Base-by-base conservation (phyloP, 1,284 basidiomycete genomes). In the Heterobasidion annosum region DNA sequence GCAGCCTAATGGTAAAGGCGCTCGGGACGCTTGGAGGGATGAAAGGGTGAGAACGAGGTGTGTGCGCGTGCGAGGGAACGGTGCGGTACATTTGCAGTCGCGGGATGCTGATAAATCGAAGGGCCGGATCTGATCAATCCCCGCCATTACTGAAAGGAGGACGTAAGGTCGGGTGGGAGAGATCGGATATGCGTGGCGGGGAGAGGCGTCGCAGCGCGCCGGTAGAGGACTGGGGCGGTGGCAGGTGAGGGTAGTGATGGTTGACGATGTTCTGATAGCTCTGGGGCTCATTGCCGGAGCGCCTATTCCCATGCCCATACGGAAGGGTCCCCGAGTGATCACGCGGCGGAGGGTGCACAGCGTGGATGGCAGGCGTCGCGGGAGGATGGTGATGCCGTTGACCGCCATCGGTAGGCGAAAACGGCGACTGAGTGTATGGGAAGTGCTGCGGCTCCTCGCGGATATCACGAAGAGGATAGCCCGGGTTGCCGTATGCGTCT, bases 261-360 rank as follows among this genome's bases (percentile, higher is more conserved):
- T 71, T 68, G 16, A 70, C 68, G 50, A 75, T 64, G n/a, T 73
- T 65, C 37, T 69, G 67, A 62, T 72, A 75, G 47, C 68, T 67
- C 58, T 79, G 78, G 43, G 75, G 73, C 57, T 81, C 79, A 15
- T 77, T 77, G 49, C 76, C 63, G 19, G 77, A 71, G 48, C 78
- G 74, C 58, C 79, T 70, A 59, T 75, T 67, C 19, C 65, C 60
- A 25, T 25, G 25, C 25, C 25, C 25, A 25, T 25, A 25, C 25
- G 25, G 49, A 64, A 59, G 15, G 65, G 57, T 48, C 64, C 13
- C 40, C 61, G 35, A 62, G 50, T 54, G 18, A 53, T 60, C 61
- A 50, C 12, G 58, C 53, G 12, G 58, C 47, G 33, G 53, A 48
- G 15, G 54, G 43, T 66, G 63, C 55, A 63, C 57, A 42, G 63